phyloP scores from a whole-genome alignment of 148 eudicot genomes.

The Chenopodium berlandieri region DNA sequence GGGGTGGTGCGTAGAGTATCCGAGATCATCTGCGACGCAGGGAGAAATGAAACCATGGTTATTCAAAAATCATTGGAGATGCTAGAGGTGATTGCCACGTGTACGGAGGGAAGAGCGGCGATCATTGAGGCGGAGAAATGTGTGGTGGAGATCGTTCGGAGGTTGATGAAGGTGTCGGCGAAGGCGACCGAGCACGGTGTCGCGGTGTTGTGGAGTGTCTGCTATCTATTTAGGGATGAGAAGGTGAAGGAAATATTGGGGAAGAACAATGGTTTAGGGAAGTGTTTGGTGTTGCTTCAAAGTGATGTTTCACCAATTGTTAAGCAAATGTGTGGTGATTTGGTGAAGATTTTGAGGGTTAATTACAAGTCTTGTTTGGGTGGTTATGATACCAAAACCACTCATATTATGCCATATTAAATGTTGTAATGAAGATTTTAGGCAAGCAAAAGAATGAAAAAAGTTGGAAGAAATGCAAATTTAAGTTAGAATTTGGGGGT shows the following conservation, averaged over 20 bases:
- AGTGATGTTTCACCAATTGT: constrained; percentile 51
- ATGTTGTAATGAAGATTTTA: not conserved
- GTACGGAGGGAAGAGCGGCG: constrained; percentile 57
- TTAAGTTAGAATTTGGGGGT: not conserved
- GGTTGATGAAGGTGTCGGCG: constrained; percentile 59
- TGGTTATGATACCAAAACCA: constrained; percentile 66
- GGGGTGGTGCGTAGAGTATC: constrained; percentile 40
- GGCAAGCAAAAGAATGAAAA: not conserved
- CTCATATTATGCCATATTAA: constrained; percentile 60
- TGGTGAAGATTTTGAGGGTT: constrained; percentile 66
- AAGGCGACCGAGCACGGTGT: constrained; percentile 69
- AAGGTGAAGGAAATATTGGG: constrained; percentile 43
- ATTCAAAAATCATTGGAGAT: constrained; percentile 37
- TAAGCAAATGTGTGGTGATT: constrained; percentile 62
- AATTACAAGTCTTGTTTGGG: constrained; percentile 51
- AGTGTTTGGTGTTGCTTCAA: constrained; percentile 75
- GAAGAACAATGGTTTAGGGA: constrained; percentile 51
- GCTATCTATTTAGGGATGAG: constrained; percentile 51
- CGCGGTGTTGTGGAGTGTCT: constrained; percentile 69
- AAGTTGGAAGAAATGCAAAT: not conserved
- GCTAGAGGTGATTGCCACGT: constrained; percentile 46
- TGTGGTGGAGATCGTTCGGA: constrained; percentile 38
- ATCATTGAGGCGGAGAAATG: constrained; percentile 44
- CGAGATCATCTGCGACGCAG: constrained; percentile 37
- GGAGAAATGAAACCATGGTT: constrained; percentile 10